These are phyloP conservation scores for Agastache rugosa DNA, from an alignment of 257 asterid genomes.

Conservation along the genomic window DNA sequence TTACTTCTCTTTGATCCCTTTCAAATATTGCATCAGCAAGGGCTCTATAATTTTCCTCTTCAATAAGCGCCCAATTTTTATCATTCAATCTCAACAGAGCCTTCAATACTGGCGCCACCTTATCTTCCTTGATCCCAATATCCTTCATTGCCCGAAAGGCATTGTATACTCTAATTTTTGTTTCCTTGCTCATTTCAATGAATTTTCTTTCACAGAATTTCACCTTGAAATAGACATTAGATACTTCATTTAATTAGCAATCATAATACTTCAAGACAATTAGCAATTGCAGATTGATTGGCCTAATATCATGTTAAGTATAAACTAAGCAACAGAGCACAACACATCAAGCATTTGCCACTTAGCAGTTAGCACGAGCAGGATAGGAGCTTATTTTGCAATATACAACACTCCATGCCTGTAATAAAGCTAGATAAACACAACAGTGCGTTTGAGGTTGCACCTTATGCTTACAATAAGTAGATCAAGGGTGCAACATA, in stretches of 20 bases:
- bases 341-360: constrained; percentile 21
- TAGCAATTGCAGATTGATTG: constrained; percentile 18
- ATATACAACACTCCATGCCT: constrained; percentile 9
- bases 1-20: constrained; percentile 66
- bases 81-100: constrained; percentile 62
- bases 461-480: constrained; percentile 23
- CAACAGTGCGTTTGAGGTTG: constrained; percentile 2
- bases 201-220: constrained; percentile 30
- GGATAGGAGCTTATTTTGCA: constrained; percentile 19
- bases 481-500: constrained; percentile 22
- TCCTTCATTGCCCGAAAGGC: constrained; percentile 82
- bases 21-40: constrained; percentile 92
- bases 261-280: constrained; percentile 13
- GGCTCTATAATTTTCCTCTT: constrained; percentile 76
- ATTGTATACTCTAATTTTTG: constrained; percentile 49
- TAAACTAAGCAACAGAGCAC: neutral
- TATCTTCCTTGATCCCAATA: constrained; percentile 66
- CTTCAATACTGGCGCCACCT: constrained; percentile 81
- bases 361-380: constrained; percentile 28
- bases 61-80: constrained; percentile 84
- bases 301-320: constrained; percentile 14
- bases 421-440: constrained; percentile 25
- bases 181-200: constrained; percentile 48
- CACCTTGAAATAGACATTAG: constrained; percentile 36
- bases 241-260: constrained; percentile 37